Percentiles rank a stretch among this genome's conserved stretches.
Conservation (phyloP, 305 asterid species). For the Fraxinus dipetala region DNA sequence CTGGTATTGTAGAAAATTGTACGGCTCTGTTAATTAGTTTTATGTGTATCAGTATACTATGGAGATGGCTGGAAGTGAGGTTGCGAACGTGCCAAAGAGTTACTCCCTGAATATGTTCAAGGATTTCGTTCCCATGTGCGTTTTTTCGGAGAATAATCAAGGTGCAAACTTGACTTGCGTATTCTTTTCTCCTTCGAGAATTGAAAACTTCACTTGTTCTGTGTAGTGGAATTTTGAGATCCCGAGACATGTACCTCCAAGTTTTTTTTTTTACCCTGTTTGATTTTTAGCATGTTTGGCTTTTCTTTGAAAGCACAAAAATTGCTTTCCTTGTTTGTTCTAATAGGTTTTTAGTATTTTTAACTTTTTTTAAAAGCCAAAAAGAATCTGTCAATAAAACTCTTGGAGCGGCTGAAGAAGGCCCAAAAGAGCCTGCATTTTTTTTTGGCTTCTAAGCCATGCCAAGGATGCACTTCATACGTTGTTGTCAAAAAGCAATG, state of each 20-base stretch:
- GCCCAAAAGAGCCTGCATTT: neutral
- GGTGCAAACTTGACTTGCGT: constrained; percentile 26
- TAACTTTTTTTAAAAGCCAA: neutral
- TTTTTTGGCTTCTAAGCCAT: neutral
- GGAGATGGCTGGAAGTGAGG: constrained; percentile 44
- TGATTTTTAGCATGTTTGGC: neutral
- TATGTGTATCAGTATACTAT: constrained; percentile 37
- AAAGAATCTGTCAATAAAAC: neutral
- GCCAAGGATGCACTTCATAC: neutral
- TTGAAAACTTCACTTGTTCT: neutral
- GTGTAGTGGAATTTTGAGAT: neutral
- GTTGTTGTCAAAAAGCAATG: neutral
- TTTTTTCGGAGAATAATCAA: constrained; percentile 43
- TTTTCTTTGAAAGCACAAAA: neutral
- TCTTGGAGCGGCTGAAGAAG: neutral
- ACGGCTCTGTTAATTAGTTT: neutral
- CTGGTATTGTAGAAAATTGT: neutral
- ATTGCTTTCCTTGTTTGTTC: neutral
- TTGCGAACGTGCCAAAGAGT: constrained; percentile 38
- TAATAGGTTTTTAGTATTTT: neutral
- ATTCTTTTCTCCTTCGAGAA: neutral
- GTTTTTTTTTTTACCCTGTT: neutral
- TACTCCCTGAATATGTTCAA: constrained; percentile 48
- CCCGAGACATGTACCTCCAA: neutral
- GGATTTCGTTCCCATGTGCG: constrained; percentile 50